phyloP scores from a whole-genome alignment of 257 asterid species.

The Solanum infundibuliforme region DNA sequence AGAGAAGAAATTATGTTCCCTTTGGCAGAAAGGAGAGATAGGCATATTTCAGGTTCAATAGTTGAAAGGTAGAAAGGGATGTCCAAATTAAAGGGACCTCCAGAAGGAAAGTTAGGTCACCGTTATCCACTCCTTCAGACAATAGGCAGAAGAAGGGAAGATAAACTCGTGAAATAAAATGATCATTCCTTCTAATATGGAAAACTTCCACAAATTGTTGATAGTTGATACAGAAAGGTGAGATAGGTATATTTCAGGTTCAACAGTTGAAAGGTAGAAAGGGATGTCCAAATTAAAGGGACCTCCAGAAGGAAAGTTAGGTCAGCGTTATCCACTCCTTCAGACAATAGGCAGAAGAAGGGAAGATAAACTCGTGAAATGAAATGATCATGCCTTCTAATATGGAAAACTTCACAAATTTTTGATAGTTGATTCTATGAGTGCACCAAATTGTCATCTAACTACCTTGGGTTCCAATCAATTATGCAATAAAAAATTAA shows the following conservation, averaged over 20 bases:
- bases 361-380: neutral
- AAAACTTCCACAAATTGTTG: neutral
- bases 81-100: neutral
- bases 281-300: neutral
- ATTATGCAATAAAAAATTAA: neutral
- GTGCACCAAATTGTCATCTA: neutral
- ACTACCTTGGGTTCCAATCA: neutral
- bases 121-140: neutral
- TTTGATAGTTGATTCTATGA: neutral
- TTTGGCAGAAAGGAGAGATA: neutral
- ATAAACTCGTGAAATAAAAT: neutral
- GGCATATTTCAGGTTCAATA: neutral
- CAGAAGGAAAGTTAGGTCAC: neutral
- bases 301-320: neutral
- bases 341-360: neutral
- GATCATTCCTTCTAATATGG: neutral
- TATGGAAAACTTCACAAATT: neutral
- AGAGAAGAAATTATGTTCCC: neutral
- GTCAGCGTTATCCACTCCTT: neutral
- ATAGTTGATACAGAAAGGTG: neutral
- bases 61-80: neutral
- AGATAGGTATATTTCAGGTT: neutral
- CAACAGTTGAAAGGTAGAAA: neutral
- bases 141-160: neutral
- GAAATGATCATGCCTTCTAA: neutral